Percentiles rank a stretch among this genome's conserved stretches.
Evolutionary conservation across 768 basidiomycete genomes (phyloP).

Genomic region (Tricholoma sp.): DNA sequence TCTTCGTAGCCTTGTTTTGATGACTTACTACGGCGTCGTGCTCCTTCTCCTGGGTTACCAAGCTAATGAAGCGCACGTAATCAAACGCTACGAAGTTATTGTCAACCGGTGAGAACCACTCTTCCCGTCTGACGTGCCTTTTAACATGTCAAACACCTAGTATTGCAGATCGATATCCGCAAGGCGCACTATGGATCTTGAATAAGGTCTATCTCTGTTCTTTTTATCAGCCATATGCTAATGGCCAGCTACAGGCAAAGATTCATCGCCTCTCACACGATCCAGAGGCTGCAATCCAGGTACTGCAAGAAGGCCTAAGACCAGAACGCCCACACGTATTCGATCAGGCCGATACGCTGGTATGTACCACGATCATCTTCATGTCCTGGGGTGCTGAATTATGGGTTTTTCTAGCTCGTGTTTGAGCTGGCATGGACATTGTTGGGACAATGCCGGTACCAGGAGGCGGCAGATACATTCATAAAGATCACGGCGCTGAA

Average conservation of each 20-base stretch:
- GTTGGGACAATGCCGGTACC: constrained; percentile 56
- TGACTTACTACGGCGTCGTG: constrained; percentile 76
- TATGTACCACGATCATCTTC: constrained; percentile 23
- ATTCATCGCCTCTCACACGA: constrained; percentile 68
- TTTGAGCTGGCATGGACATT: constrained; percentile 81
- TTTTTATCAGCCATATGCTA: not conserved
- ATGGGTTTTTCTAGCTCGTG: constrained; percentile 38
- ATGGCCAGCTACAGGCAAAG: constrained; percentile 46
- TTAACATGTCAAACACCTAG: constrained; percentile 24
- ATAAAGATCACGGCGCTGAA: constrained; percentile 61
- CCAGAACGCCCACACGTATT: constrained; percentile 52
- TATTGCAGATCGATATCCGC: constrained; percentile 53
- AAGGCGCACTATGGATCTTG: constrained; percentile 69
- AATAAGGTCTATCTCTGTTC: constrained; percentile 45
- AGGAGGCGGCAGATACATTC: constrained; percentile 65
- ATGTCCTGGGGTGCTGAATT: not conserved
- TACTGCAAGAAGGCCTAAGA: constrained; percentile 53
- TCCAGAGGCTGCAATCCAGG: constrained; percentile 58
- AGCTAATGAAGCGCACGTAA: constrained; percentile 61
- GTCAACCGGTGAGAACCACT: constrained; percentile 52
- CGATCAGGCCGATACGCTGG: constrained; percentile 68
- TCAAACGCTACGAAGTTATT: constrained; percentile 58
- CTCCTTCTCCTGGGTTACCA: constrained; percentile 71
- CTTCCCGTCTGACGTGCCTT: not conserved
- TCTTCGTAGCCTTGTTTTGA: constrained; percentile 55